Base-by-base conservation (phyloP, 2,329 filamentous ascomycete genomes). In the Pseudogymnoascus sp. region DNA sequence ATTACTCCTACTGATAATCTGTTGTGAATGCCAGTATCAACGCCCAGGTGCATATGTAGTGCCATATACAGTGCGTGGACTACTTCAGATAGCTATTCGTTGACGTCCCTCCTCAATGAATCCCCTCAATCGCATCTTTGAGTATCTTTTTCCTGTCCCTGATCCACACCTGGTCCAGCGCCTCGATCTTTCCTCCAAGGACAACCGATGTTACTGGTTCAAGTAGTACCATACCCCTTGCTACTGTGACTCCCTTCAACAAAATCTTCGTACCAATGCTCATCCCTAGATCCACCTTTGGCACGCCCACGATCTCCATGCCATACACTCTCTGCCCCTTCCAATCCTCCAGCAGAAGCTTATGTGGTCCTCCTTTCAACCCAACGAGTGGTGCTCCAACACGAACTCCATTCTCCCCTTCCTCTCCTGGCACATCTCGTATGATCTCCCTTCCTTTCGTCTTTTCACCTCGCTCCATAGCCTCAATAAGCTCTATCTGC, bases 131-230 rank as follows among this genome's bases (percentile, higher is more conserved):
- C 11, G 80, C 82, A 60, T 83, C 82, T 71, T 84, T 86, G 64
- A 97, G 74, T 66, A 84, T 82, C 58, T 80, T 81, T 73, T 96
- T 86, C 66, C 90, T 82, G 1, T 84, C 85, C 12, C 86, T 84
- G 55, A 81, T 80, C 93, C 93, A 97, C 6, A 80, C 80, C 71
- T 84, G 87, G 71, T 97, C 90, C 80, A 92, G 84, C 0, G 78
- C 79, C 62, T 97, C 92, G 49, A 97, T 82, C 76, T 90, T 95
- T 0, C 94, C 94, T 1, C 94, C 94, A n/a, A 97, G 75, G 2
- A 96, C 71, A n/a, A 83, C 80, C 61, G 85, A 87, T 62, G 75
- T 85, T 2, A 77, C 77, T 1, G 90, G 86, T 65, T 91, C 87
- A 19, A 99, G 78, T 74, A 97, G 76, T n/a, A 96, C 70, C 59